phyloP scores from a whole-genome alignment of 345 rosid species.

The Abelmoschus esculentus region DNA sequence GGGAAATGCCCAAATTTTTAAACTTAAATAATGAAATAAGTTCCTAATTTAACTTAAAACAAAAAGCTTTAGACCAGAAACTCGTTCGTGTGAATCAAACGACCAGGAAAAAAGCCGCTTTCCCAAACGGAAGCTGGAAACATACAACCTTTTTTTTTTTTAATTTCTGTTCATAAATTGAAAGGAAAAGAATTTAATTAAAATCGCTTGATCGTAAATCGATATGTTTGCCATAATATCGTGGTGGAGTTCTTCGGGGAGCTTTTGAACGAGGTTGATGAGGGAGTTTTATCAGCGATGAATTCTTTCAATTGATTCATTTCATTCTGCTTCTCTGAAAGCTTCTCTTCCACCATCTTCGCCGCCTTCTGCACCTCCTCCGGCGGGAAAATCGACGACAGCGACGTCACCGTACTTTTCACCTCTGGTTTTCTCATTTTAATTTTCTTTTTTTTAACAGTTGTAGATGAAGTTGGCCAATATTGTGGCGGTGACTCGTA shows the following conservation, averaged over 20 bases:
- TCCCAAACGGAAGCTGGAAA: slow-evolving; percentile 74
- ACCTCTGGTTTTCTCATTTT: slow-evolving; percentile 21
- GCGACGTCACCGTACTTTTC: slow-evolving; percentile 60
- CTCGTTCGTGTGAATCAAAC: slow-evolving; percentile 84
- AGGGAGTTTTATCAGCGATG: slow-evolving; percentile 62
- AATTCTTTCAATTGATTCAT: slow-evolving; percentile 43
- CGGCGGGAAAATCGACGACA: slow-evolving; percentile 58
- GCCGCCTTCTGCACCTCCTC: slow-evolving; percentile 66
- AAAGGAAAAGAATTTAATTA: not conserved
- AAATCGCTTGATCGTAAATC: not conserved
- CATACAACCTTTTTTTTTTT: not conserved
- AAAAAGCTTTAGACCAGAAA: slow-evolving; percentile 38
- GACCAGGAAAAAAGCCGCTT: slow-evolving; percentile 82
- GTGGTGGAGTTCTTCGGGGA: slow-evolving; percentile 80
- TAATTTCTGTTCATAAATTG: not conserved
- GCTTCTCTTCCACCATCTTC: slow-evolving; percentile 51
- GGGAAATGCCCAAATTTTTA: not conserved
- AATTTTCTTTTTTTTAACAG: not conserved
- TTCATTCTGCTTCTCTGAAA: slow-evolving; percentile 55
- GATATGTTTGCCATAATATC: slow-evolving; percentile 54
- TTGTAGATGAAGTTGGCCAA: not conserved
- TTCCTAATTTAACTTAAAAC: not conserved
- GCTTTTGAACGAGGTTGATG: slow-evolving; percentile 55
- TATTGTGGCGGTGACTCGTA: not conserved
- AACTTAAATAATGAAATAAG: not conserved